phyloP scores from a whole-genome alignment of 2,329 filamentous ascomycete genomes.

The Neopestalotiopsis sp. region DNA sequence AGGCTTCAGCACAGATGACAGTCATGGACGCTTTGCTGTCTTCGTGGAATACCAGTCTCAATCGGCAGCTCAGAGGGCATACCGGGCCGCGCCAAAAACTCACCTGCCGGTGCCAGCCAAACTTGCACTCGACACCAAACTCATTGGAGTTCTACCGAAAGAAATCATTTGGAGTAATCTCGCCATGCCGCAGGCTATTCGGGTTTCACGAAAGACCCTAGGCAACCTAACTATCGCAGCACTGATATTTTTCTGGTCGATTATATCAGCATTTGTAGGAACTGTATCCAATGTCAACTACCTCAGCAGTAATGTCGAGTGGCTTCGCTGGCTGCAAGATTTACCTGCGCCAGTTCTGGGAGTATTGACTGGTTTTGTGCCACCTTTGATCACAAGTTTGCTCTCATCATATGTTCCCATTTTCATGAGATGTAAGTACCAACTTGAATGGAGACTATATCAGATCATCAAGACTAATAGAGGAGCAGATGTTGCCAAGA shows the following conservation, averaged over 20 bases:
- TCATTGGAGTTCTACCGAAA: constrained; percentile 77
- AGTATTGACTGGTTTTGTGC: constrained; percentile 82
- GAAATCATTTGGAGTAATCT: constrained; percentile 91
- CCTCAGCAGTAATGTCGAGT: constrained; percentile 67
- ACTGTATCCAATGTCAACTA: constrained; percentile 82
- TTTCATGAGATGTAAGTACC: constrained; percentile 69
- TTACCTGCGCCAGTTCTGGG: constrained; percentile 74
- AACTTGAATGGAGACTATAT: background rate
- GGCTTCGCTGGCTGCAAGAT: constrained; percentile 73
- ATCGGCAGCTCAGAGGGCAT: constrained; percentile 83
- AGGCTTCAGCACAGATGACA: background rate
- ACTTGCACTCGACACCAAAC: constrained; percentile 12
- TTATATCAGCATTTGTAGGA: constrained; percentile 79
- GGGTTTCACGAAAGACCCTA: constrained; percentile 50
- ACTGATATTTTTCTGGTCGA: constrained; percentile 85
- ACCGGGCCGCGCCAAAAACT: constrained; percentile 53
- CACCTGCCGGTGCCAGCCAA: constrained; percentile 24
- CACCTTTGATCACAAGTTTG: constrained; percentile 77
- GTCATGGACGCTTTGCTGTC: constrained; percentile 64
- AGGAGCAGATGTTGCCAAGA: constrained; percentile 65
- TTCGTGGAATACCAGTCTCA: constrained; percentile 91
- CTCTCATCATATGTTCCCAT: constrained; percentile 84
- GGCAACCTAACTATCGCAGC: constrained; percentile 70
- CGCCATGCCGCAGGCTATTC: constrained; percentile 42
- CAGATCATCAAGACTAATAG: constrained; percentile 21